These are phyloP conservation scores for Coemansia sp. DNA, from an alignment of 192 early-diverging fungal genomes.

Conservation along the genomic window DNA sequence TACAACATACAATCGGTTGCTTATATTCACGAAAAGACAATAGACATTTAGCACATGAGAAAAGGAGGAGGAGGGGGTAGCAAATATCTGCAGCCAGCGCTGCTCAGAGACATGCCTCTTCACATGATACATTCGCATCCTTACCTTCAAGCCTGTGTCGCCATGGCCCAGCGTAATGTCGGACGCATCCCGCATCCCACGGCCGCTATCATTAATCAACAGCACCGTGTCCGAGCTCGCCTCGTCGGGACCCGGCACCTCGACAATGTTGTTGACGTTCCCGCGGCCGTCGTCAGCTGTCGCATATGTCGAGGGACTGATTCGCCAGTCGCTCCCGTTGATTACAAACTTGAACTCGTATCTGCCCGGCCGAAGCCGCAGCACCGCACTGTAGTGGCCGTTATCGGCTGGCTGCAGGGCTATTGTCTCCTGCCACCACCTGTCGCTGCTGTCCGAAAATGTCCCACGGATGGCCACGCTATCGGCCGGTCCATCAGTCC, in stretches of 20 bases:
- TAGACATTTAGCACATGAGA: conserved; percentile 1
- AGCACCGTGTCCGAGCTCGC: conserved; percentile 3
- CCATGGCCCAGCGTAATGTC: background rate
- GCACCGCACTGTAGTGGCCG: conserved; percentile 7
- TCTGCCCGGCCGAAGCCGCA: conserved; percentile 29
- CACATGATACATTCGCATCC: background rate
- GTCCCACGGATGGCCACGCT: conserved; percentile 45
- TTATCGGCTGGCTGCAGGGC: conserved; percentile 8
- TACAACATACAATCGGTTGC: background rate
- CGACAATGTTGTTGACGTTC: conserved; percentile 40
- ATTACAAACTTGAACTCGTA: conserved; percentile 52
- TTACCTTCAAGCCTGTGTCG: too few relatives aligned
- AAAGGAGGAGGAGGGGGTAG: background rate
- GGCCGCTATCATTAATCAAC: background rate
- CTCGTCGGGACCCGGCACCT: conserved; percentile 4
- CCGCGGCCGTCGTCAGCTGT: conserved; percentile 28
- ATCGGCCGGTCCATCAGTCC: conserved; percentile 26
- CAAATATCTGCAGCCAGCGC: too few relatives aligned
- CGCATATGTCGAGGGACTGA: conserved; percentile 22
- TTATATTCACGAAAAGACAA: too few relatives aligned
- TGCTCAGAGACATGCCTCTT: background rate
- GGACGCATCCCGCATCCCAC: background rate
- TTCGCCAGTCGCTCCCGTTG: conserved; percentile 36
- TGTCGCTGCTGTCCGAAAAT: conserved; percentile 12
- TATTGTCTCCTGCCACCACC: conserved; percentile 45